phyloP scores from a whole-genome alignment of 2,329 filamentous ascomycete species.

The Hymenoscyphus occultus region DNA sequence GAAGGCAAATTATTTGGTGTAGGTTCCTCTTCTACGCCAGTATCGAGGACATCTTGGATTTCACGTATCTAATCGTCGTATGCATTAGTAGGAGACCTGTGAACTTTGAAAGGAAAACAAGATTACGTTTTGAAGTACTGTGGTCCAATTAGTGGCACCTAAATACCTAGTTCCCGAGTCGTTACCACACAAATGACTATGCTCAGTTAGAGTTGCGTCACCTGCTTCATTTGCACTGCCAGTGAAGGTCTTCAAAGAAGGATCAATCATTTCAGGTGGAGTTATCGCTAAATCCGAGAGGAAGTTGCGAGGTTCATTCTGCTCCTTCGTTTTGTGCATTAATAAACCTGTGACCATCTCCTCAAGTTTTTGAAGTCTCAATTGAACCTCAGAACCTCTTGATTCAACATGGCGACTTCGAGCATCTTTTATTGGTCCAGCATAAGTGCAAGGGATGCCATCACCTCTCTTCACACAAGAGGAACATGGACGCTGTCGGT shows the following conservation, averaged over 20 bases:
- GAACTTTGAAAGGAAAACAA: conserved; percentile 24
- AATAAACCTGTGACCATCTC: conserved; percentile 18
- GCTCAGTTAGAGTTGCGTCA: background rate
- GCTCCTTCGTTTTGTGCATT: conserved; percentile 7
- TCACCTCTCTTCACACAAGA: conserved; percentile 13
- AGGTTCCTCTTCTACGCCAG: conserved; percentile 9
- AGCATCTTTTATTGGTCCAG: background rate
- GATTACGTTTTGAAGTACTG: conserved; percentile 54
- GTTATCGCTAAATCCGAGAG: background rate
- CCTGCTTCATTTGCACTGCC: background rate
- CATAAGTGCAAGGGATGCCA: conserved; percentile 13
- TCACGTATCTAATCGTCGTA: conserved; percentile 48
- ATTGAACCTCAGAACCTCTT: conserved; percentile 16
- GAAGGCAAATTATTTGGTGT: background rate
- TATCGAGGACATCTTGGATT: conserved; percentile 52
- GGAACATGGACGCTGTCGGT: conserved; percentile 17
- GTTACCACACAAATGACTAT: conserved; percentile 2
- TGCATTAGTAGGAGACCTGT: background rate
- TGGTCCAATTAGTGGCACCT: conserved; percentile 56
- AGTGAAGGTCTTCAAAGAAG: background rate
- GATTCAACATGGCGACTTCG: background rate
- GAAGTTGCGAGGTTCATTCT: background rate
- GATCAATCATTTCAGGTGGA: background rate
- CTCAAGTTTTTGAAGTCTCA: conserved; percentile 17
- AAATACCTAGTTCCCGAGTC: conserved; percentile 45